These are phyloP conservation scores for Ophiobolus disseminans DNA, from an alignment of 2,329 filamentous ascomycete genomes.

Conservation along the genomic window DNA sequence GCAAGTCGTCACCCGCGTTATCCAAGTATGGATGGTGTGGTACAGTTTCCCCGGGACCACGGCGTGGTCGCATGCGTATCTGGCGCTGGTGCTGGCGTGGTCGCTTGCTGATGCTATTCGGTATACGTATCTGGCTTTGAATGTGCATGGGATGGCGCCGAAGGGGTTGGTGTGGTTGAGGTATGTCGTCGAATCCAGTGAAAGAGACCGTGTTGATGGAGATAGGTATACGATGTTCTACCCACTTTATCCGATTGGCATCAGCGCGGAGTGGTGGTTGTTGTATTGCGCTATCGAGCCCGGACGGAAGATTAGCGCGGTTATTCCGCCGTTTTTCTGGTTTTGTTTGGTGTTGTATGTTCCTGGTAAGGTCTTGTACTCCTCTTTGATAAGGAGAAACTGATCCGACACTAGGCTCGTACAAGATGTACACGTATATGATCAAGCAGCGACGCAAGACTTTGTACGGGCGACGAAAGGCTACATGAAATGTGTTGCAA, in stretches of 20 bases:
- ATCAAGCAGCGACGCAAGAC: constrained; percentile 33
- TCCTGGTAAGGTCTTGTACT: constrained; percentile 23
- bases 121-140: constrained; percentile 29
- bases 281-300: constrained; percentile 25
- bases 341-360: constrained; percentile 30
- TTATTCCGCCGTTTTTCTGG: constrained; percentile 26
- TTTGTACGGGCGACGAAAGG: constrained; percentile 8
- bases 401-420: constrained; percentile 23
- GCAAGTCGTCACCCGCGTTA: constrained; percentile 33
- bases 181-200: constrained; percentile 6
- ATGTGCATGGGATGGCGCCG: constrained; percentile 27
- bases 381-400: neutral
- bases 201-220: neutral
- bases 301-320: constrained; percentile 12
- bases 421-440: constrained; percentile 39
- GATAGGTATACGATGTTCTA: constrained; percentile 32
- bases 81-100: constrained; percentile 30
- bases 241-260: constrained; percentile 33
- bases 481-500: neutral
- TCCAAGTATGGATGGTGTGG: constrained; percentile 41
- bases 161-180: constrained; percentile 24
- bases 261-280: constrained; percentile 38
- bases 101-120: constrained; percentile 28
- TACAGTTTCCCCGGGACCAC: constrained; percentile 26
- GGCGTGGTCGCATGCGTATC: constrained; percentile 24